These are phyloP conservation scores for Pharus latifolius DNA, from an alignment of 176 grass and related monocot species.

Conservation along the genomic window DNA sequence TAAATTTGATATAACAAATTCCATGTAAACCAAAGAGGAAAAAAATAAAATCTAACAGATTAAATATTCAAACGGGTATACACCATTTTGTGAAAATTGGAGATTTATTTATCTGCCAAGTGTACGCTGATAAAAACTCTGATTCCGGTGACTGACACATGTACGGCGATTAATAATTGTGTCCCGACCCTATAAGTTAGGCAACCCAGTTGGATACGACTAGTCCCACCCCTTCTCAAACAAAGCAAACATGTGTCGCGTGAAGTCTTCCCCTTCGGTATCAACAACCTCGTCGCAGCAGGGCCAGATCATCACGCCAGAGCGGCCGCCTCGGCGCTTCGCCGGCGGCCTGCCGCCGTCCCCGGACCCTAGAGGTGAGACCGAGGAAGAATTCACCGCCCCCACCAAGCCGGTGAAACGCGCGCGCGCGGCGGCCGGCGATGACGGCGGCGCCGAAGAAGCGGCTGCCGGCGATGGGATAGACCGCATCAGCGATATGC, in stretches of 20 bases:
- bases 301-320: constrained; percentile 18
- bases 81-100: no score
- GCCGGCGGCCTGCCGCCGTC: not conserved
- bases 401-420: not conserved
- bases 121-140: no score
- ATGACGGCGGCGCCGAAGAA: not conserved
- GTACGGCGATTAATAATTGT: no score
- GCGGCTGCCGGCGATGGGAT: not conserved
- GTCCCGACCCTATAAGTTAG: no score
- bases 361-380: not conserved
- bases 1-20: no score
- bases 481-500: constrained; percentile 31
- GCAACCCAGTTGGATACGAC: no score
- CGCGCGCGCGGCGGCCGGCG: not conserved
- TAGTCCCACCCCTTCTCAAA: no score
- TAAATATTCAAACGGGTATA: no score
- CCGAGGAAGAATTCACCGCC: not conserved
- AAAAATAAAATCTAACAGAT: no score
- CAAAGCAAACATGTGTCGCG: not conserved
- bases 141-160: no score
- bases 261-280: not conserved
- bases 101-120: no score
- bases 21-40: no score
- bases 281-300: constrained; percentile 29
- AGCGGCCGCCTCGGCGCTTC: not conserved